phyloP scores from a whole-genome alignment of 208 protist genomes.

The Leishmania aethiopica region DNA sequence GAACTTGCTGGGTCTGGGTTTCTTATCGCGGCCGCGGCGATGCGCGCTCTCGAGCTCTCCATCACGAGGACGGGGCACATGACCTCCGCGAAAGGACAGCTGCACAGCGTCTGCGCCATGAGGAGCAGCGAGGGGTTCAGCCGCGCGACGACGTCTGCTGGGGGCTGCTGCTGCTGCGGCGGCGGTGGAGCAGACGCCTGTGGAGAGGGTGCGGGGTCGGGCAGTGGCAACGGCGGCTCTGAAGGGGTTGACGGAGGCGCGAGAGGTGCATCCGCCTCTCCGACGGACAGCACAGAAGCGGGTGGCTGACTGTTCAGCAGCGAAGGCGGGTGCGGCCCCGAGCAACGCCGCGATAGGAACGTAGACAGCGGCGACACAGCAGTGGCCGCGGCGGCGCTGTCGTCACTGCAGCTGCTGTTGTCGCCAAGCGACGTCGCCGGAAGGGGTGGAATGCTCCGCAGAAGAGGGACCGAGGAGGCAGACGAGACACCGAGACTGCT shows the following conservation, averaged over 20 bases:
- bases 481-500: neutral
- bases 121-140: constrained; percentile 28
- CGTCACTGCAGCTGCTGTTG: neutral
- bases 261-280: neutral
- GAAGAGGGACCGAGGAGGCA: neutral
- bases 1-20: neutral
- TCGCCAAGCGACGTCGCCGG: neutral
- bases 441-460: neutral
- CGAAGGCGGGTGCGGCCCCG: neutral
- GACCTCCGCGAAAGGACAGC: constrained; percentile 20
- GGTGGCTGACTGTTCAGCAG: neutral
- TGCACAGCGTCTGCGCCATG: constrained; percentile 22
- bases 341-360: neutral
- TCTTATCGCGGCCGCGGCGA: neutral
- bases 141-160: constrained; percentile 17
- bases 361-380: neutral
- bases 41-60: constrained; percentile 2
- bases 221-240: neutral
- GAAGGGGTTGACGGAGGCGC: neutral
- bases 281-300: neutral
- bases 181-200: neutral
- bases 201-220: neutral
- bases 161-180: neutral
- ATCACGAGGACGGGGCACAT: constrained; percentile 32
- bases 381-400: neutral